phyloP scores from a whole-genome alignment of 768 basidiomycete genomes.

The Amanita exitialis region DNA sequence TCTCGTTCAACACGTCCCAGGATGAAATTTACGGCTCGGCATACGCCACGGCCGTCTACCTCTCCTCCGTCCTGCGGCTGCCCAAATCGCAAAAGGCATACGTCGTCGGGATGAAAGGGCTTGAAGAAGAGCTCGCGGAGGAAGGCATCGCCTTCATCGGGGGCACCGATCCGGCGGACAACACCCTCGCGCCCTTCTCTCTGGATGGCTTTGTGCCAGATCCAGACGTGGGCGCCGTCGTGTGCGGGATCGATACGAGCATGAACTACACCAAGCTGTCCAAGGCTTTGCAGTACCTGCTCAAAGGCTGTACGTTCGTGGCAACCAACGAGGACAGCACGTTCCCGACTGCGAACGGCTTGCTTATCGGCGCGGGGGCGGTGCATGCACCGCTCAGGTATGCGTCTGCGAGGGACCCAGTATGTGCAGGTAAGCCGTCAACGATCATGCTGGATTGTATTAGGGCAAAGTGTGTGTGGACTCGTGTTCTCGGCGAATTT shows the following conservation, averaged over 20 bases:
- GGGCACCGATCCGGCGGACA: conserved; percentile 82
- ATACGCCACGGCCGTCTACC: conserved; percentile 58
- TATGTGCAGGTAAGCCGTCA: conserved; percentile 86
- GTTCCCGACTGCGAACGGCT: conserved; percentile 61
- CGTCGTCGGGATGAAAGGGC: conserved; percentile 84
- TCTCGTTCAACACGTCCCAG: conserved; percentile 28
- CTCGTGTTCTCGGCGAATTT: neutral
- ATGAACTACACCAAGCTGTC: conserved; percentile 93
- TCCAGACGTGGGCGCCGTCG: conserved; percentile 76
- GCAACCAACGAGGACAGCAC: conserved; percentile 92
- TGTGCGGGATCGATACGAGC: conserved; percentile 84
- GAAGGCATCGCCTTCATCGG: conserved; percentile 78
- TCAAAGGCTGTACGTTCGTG: conserved; percentile 78
- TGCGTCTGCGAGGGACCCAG: conserved; percentile 59
- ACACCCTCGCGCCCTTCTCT: conserved; percentile 59
- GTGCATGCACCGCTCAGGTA: conserved; percentile 75
- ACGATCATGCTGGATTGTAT: conserved; percentile 91
- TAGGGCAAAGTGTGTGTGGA: conserved; percentile 37
- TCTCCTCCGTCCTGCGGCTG: conserved; percentile 83
- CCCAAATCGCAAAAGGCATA: conserved; percentile 91
- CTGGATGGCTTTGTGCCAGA: conserved; percentile 66
- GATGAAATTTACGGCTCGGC: conserved; percentile 97
- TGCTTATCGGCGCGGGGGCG: conserved; percentile 81
- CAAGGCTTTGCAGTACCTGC: conserved; percentile 87
- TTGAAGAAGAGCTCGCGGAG: conserved; percentile 88